phyloP scores from a whole-genome alignment of 2,329 filamentous ascomycete genomes.

The Monilinia fructicola region DNA sequence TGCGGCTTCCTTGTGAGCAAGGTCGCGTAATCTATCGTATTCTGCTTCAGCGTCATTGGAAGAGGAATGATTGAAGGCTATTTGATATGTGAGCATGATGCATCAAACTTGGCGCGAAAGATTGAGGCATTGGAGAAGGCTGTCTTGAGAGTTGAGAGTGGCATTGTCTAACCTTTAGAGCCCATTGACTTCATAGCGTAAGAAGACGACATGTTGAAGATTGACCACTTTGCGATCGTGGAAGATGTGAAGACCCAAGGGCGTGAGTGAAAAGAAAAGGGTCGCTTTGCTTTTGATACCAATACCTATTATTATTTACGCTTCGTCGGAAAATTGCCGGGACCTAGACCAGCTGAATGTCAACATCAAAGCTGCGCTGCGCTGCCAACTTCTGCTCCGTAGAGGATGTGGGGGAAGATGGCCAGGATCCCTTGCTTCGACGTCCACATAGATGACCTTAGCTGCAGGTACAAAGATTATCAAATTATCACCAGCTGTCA shows the following conservation, averaged over 20 bases:
- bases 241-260: background rate
- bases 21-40: conserved; percentile 85
- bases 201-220: conserved; percentile 51
- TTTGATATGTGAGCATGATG: background rate
- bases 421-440: background rate
- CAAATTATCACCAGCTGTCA: background rate
- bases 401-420: conserved; percentile 6
- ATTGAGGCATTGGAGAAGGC: background rate
- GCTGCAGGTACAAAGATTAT: conserved; percentile 8
- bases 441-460: background rate
- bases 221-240: background rate
- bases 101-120: background rate
- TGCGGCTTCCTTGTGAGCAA: conserved; percentile 76
- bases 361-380: background rate
- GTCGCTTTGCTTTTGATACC: background rate
- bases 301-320: background rate
- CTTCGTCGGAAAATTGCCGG: conserved; percentile 1
- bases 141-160: background rate
- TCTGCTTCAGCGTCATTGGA: conserved; percentile 72
- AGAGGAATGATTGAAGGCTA: conserved; percentile 74
- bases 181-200: conserved; percentile 46
- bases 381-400: conserved; percentile 15
- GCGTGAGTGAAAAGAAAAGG: background rate
- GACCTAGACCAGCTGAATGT: conserved; percentile 18
- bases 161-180: conserved; percentile 40